Conservation (phyloP, 306 rosid genomes). For the Mimosa bimucronata region DNA sequence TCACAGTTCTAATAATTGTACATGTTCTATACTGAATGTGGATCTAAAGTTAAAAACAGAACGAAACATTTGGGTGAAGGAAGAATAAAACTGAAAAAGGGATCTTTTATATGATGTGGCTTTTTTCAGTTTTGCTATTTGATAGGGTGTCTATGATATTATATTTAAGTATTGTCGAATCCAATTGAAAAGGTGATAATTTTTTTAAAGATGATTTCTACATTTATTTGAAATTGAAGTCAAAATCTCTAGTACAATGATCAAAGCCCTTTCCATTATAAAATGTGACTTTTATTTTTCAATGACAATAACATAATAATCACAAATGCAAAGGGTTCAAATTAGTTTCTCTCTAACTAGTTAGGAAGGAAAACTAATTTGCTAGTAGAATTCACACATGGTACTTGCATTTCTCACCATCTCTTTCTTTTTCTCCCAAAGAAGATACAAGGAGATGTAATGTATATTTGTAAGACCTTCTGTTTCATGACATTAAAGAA, state of each 20-base stretch:
- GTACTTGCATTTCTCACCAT: not conserved
- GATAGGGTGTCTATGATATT: too few relatives aligned
- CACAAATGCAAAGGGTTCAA: not conserved
- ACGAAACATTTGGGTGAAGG: not conserved
- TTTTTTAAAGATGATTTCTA: too few relatives aligned
- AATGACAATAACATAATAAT: not conserved
- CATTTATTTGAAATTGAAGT: too few relatives aligned
- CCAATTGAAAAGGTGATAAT: too few relatives aligned
- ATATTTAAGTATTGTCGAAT: too few relatives aligned
- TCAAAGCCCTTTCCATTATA: too few relatives aligned
- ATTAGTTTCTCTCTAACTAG: not conserved
- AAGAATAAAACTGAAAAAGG: not conserved
- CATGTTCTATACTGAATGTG: not conserved
- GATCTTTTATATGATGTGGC: not conserved
- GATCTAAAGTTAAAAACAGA: not conserved
- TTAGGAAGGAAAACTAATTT: not conserved
- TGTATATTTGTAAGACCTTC: too few relatives aligned
- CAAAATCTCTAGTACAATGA: too few relatives aligned
- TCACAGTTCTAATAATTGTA: not conserved
- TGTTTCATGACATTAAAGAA: too few relatives aligned
- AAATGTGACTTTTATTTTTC: not conserved
- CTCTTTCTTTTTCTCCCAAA: not conserved
- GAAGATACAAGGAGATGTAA: too few relatives aligned
- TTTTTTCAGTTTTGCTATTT: too few relatives aligned
- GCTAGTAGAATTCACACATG: not conserved